Evolutionary conservation across 495 filamentous ascomycete species (phyloP), one percentile per base, ranked within the genome.

Genomic region (Cercophora samala): DNA sequence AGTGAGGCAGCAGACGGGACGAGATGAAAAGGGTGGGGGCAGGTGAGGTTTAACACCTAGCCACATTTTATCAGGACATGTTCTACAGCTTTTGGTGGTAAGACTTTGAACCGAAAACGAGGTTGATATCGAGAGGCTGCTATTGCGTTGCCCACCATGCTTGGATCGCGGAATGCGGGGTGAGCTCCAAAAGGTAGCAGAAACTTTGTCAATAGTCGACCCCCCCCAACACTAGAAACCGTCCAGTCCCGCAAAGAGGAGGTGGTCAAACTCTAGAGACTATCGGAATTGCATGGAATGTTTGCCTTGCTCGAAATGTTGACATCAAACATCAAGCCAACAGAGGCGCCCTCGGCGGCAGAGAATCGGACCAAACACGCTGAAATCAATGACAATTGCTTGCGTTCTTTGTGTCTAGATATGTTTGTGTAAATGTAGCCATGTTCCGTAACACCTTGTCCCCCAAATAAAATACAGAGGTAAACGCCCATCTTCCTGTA

Each of bases 341-440:
- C 13, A 11, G n/a, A n/a, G 37, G 37, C 11, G 2, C 37, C 13
- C 8, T 11, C 37, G 13, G 13, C 15, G 37, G 21, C n/a, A 22
- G 3, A 4, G 3, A 56, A 23, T 56, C 6, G 6, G 53, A 56
- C 8, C 5, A 56, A 56, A 21, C 53, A 56, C 53, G n/a, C 53
- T 18, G n/a, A 23, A 56, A 23, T 2, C n/a, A n/a, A 62, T 64
- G 56, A 71, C 73, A 74, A 74, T 74, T 74, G 73, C 73, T 74
- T 74, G 73, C 70, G 69, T 66, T 72, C 73, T 69, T 60, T 73
- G 64, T 68, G 68, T 67, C 66, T 37, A 55, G 58, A 65, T 13
- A 46, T 46, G 13, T 46, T 46, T 46, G 37, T 46, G 37, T 46
- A 46, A 46, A 46, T 18, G 37, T 46, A 46, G 37, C 37, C 37